Conservation (phyloP, 2,329 filamentous ascomycete genomes). For the Trichoderma afroharzianum region DNA sequence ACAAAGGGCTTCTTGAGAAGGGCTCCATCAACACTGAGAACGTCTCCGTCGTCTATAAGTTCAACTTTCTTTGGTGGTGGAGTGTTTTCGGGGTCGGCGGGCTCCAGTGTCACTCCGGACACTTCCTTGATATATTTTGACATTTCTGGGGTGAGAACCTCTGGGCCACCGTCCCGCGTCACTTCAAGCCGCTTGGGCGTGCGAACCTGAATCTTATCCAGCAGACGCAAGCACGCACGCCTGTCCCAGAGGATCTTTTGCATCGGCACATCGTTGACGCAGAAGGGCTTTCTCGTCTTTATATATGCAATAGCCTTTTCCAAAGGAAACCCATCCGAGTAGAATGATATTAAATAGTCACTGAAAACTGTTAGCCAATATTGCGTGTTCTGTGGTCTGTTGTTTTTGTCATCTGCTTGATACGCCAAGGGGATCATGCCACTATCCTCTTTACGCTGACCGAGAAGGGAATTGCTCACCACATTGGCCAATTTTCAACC, state of each 20-base stretch:
- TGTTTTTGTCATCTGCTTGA: not conserved
- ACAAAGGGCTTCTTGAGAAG: slow-evolving; percentile 89
- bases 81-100: slow-evolving; percentile 58
- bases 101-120: slow-evolving; percentile 72
- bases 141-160: slow-evolving; percentile 72
- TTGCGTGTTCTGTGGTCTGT: not conserved
- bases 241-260: slow-evolving; percentile 97
- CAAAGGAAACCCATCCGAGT: slow-evolving; percentile 93
- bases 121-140: slow-evolving; percentile 75
- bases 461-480: slow-evolving; percentile 46
- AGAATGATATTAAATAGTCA: slow-evolving; percentile 97
- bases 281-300: slow-evolving; percentile 89
- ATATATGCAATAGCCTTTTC: slow-evolving; percentile 97
- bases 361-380: slow-evolving; percentile 30
- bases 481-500: slow-evolving; percentile 93
- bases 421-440: slow-evolving; percentile 21
- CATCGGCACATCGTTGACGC: slow-evolving; percentile 96
- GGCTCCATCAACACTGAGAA: slow-evolving; percentile 80
- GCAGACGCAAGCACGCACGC: slow-evolving; percentile 78
- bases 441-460: slow-evolving; percentile 35
- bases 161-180: slow-evolving; percentile 86
- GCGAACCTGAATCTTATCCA: slow-evolving; percentile 85
- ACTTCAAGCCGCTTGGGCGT: slow-evolving; percentile 88
- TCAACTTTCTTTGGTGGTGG: slow-evolving; percentile 72
- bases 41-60: slow-evolving; percentile 85